These are phyloP conservation scores for Cubamyces lactineus DNA, from an alignment of 768 basidiomycete genomes.

Conservation along the genomic window DNA sequence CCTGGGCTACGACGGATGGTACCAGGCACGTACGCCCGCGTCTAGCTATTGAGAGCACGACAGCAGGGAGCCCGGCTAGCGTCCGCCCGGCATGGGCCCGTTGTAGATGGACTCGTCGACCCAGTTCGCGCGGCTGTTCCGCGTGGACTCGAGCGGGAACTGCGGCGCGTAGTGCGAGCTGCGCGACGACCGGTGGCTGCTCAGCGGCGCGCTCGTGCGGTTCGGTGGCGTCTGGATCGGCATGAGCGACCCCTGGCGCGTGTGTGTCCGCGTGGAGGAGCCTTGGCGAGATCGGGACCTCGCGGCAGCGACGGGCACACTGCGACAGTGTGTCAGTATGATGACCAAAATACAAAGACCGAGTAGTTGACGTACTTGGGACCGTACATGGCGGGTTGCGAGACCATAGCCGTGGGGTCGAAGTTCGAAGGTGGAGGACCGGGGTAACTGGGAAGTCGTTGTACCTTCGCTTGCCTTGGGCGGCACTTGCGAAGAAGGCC, in stretches of 20 bases:
- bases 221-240: conserved; percentile 14
- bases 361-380: conserved; percentile 7
- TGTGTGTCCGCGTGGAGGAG: conserved; percentile 1
- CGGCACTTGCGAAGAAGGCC: conserved; percentile 7
- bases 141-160: conserved; percentile 15
- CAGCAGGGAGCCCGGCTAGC: not conserved
- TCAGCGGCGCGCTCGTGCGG: conserved; percentile 9
- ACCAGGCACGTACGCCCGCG: too few species aligned
- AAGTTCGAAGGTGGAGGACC: conserved; percentile 13
- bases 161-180: conserved; percentile 23
- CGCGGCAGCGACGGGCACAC: not conserved
- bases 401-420: conserved; percentile 10
- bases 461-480: not conserved
- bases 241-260: conserved; percentile 15
- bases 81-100: conserved; percentile 27
- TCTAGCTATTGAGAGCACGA: too few species aligned
- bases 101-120: conserved; percentile 51
- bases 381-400: conserved; percentile 12
- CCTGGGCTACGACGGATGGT: too few species aligned
- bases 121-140: conserved; percentile 36
- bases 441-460: conserved; percentile 18
- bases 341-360: not conserved
- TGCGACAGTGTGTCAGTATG: not conserved
- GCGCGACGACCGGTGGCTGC: not conserved
- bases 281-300: not conserved